These are phyloP conservation scores for Podaxis sp. DNA, from an alignment of 768 basidiomycete genomes.

Conservation along the genomic window DNA sequence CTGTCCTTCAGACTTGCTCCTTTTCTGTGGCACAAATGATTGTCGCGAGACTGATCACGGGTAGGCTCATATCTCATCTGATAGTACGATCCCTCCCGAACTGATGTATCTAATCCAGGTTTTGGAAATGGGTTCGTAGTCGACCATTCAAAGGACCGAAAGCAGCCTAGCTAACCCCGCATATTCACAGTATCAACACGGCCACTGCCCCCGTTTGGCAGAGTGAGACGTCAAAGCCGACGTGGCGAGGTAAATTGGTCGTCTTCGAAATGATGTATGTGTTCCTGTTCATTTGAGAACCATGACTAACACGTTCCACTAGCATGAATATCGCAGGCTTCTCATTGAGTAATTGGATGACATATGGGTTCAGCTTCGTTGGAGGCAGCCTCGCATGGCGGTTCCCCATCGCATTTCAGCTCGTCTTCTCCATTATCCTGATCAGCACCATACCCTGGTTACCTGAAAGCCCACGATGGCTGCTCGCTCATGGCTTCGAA, in stretches of 20 bases:
- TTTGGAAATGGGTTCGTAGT: constrained; percentile 42
- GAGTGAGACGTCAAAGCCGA: constrained; percentile 50
- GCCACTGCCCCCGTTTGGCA: constrained; percentile 54
- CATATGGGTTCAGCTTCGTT: constrained; percentile 49
- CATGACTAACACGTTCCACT: background rate
- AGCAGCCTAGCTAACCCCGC: background rate
- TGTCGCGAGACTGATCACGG: constrained; percentile 47
- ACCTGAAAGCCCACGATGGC: constrained; percentile 49
- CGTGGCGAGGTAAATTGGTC: constrained; percentile 48
- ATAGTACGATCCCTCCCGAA: background rate
- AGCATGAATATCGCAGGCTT: constrained; percentile 55
- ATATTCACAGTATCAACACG: constrained; percentile 39
- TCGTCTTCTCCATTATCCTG: constrained; percentile 44
- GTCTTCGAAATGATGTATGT: constrained; percentile 50
- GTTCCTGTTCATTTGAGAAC: background rate
- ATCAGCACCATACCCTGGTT: constrained; percentile 49
- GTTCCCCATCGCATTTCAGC: constrained; percentile 52
- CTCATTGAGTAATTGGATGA: constrained; percentile 54
- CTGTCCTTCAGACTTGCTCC: constrained; percentile 46
- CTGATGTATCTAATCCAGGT: constrained; percentile 25
- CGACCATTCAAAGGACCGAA: background rate
- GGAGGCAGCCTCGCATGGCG: constrained; percentile 45
- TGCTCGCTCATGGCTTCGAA: constrained; percentile 44
- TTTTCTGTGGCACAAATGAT: constrained; percentile 49
- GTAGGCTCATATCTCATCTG: constrained; percentile 22